Percentiles rank a stretch among this genome's conserved stretches.
These are phyloP conservation scores for Hyparrhenia diplandra DNA, from an alignment of 176 grass and related monocot species.

Conservation along the genomic window DNA sequence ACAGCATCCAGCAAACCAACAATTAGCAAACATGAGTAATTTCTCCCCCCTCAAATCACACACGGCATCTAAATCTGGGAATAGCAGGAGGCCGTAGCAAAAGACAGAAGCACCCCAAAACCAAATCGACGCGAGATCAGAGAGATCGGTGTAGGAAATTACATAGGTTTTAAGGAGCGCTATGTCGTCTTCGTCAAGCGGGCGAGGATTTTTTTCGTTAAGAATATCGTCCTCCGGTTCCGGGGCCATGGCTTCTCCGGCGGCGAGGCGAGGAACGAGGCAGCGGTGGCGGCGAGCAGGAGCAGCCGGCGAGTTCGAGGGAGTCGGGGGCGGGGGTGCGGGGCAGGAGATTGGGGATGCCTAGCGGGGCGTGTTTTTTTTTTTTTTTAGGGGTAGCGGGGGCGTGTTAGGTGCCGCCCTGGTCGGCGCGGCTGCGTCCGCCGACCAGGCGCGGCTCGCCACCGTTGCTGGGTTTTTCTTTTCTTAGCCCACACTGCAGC, in stretches of 20 bases:
- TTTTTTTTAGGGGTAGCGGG: too few relatives aligned
- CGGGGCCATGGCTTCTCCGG: conserved; percentile 63
- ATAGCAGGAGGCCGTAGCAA: too few relatives aligned
- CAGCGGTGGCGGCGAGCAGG: background rate
- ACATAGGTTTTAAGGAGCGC: conserved; percentile 87
- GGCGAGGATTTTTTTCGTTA: conserved; percentile 65
- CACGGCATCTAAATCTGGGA: background rate
- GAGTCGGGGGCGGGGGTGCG: too few relatives aligned
- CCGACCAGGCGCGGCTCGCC: too few relatives aligned
- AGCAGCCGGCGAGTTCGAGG: too few relatives aligned
- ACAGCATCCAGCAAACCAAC: background rate
- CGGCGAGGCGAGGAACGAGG: background rate
- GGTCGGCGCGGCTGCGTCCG: too few relatives aligned
- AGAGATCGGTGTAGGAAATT: background rate
- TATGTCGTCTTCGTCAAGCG: conserved; percentile 87
- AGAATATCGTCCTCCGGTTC: conserved; percentile 67
- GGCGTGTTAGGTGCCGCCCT: too few relatives aligned
- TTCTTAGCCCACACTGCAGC: too few relatives aligned
- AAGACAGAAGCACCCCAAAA: background rate
- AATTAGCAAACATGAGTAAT: background rate
- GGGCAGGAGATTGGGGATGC: too few relatives aligned
- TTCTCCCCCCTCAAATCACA: background rate
- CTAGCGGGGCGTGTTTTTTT: too few relatives aligned
- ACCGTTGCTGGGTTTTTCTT: too few relatives aligned
- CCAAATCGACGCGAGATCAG: background rate